phyloP scores from a whole-genome alignment of 768 basidiomycete species.

The Macrocybe gigantea region DNA sequence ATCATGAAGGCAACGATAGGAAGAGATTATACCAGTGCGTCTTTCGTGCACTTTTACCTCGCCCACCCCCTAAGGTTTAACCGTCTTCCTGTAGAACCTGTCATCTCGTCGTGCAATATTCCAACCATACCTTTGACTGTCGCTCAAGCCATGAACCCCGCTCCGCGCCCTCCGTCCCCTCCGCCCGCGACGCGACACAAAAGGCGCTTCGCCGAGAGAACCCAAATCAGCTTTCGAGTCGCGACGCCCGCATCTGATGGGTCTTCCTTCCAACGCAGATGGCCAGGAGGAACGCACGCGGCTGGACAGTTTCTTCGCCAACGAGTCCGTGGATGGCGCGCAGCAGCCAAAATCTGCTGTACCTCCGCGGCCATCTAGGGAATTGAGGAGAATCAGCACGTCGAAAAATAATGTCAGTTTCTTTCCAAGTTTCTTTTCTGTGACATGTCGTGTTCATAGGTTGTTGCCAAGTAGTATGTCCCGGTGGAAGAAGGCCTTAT shows the following conservation, averaged over 20 bases:
- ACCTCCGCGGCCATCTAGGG: slow-evolving; percentile 67
- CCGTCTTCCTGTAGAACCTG: slow-evolving; percentile 56
- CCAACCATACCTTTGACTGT: slow-evolving; percentile 93
- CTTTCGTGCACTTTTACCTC: neutral
- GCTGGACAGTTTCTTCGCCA: slow-evolving; percentile 53
- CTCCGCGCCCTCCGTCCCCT: slow-evolving; percentile 89
- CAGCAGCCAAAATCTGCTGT: slow-evolving; percentile 17
- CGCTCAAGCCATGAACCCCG: slow-evolving; percentile 95
- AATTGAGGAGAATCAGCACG: slow-evolving; percentile 40
- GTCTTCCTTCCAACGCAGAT: slow-evolving; percentile 33
- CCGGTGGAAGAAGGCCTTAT: slow-evolving; percentile 51
- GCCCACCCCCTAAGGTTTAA: slow-evolving; percentile 3
- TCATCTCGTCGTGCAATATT: slow-evolving; percentile 94
- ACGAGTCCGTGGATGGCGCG: slow-evolving; percentile 22
- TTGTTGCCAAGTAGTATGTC: slow-evolving; percentile 2
- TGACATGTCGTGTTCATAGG: slow-evolving; percentile 4
- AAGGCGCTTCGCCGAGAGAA: slow-evolving; percentile 82
- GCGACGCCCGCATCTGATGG: slow-evolving; percentile 79
- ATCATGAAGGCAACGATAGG: slow-evolving; percentile 98
- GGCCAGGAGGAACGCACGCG: slow-evolving; percentile 41
- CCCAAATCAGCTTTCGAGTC: slow-evolving; percentile 71
- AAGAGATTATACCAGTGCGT: slow-evolving; percentile 85
- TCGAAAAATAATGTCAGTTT: slow-evolving; percentile 6
- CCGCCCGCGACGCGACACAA: slow-evolving; percentile 82
- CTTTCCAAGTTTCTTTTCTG: slow-evolving; percentile 5